Evolutionary conservation across 1,284 basidiomycete genomes (phyloP).

Genomic region (Exobasidium cylindrosporum): DNA sequence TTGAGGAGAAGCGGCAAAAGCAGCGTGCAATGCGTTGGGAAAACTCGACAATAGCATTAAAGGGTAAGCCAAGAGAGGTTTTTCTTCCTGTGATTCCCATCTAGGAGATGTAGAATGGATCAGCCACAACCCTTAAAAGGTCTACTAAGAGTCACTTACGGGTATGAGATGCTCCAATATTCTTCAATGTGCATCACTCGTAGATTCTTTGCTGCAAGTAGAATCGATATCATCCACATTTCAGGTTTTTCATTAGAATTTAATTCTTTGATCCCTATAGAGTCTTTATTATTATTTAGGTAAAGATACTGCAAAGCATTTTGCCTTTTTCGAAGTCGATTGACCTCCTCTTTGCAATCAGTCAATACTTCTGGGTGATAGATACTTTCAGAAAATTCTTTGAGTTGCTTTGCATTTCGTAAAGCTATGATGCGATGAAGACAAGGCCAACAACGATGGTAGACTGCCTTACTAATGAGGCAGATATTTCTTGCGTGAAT

Average conservation of each 20-base stretch:
- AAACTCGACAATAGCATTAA: conserved; percentile 1
- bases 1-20: conserved; percentile 1
- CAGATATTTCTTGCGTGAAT: conserved; percentile 10
- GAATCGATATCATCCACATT: conserved; percentile 5
- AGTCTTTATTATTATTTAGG: conserved; percentile 8
- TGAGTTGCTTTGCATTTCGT: background rate
- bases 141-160: background rate
- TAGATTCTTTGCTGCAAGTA: conserved; percentile 2
- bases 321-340: conserved; percentile 4
- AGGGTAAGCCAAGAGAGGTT: conserved; percentile 4
- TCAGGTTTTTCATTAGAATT: conserved; percentile 1
- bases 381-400: background rate
- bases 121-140: no score
- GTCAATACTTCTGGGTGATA: background rate
- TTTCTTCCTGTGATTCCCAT: conserved; percentile 10
- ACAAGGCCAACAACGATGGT: conserved; percentile 1
- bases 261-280: background rate
- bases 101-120: background rate
- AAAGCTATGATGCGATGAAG: conserved; percentile 5
- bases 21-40: background rate
- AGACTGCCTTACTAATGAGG: background rate
- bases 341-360: background rate
- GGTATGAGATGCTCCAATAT: conserved; percentile 4
- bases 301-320: conserved; percentile 7
- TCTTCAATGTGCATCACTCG: conserved; percentile 5